These are phyloP conservation scores for Euphorbia schlechtendalii DNA, from an alignment of 441 rosid species.

Conservation along the genomic window DNA sequence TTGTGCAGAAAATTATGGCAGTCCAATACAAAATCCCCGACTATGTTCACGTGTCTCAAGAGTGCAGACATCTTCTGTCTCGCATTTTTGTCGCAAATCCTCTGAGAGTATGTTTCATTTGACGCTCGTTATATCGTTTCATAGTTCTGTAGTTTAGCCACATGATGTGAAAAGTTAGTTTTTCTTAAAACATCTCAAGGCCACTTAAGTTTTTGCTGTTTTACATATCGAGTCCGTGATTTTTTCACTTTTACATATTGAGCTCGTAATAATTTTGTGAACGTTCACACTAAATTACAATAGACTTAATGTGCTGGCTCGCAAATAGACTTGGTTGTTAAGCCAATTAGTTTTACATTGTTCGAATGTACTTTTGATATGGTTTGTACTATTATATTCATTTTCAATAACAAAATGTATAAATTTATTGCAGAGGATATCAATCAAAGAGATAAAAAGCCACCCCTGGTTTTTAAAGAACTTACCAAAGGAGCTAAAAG, in stretches of 20 bases:
- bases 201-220: not conserved
- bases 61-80: conserved; percentile 70
- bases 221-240: not conserved
- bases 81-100: conserved; percentile 73
- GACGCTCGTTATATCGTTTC: not conserved
- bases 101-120: conserved; percentile 37
- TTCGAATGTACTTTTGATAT: not conserved
- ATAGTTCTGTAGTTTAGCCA: conserved; percentile 6
- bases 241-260: not conserved
- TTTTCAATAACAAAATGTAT: not conserved
- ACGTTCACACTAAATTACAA: no score
- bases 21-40: conserved; percentile 82
- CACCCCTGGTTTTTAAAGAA: conserved; percentile 96
- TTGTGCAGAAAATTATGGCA: conserved; percentile 68
- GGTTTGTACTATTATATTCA: not conserved
- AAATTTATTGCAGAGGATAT: conserved; percentile 47
- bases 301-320: not conserved
- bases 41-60: conserved; percentile 77
- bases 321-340: no score
- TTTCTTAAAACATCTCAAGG: not conserved
- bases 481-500: conserved; percentile 75
- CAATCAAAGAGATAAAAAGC: conserved; percentile 65
- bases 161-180: not conserved
- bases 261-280: not conserved
- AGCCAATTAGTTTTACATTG: not conserved